phyloP scores from a whole-genome alignment of 1,139 yeast genomes.

The Sugiyamaella sp. region DNA sequence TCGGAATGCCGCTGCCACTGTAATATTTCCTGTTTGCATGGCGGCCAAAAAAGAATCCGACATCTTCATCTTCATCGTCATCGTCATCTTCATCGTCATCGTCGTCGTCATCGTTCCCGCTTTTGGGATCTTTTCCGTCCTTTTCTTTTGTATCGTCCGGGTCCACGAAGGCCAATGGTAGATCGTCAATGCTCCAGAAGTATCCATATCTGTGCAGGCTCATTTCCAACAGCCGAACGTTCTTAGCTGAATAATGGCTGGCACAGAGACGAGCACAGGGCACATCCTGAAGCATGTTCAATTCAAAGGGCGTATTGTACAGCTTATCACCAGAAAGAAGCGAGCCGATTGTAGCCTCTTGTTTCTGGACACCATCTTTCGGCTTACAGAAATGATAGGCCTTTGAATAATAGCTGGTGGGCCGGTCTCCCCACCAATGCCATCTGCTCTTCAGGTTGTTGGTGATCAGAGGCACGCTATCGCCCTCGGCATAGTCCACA shows the following conservation, averaged over 20 bases:
- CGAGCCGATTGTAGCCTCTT: slow-evolving; percentile 88
- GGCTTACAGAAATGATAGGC: slow-evolving; percentile 86
- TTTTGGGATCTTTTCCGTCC: background rate
- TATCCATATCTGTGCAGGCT: slow-evolving; percentile 80
- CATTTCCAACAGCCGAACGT: slow-evolving; percentile 71
- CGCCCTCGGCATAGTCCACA: slow-evolving; percentile 74
- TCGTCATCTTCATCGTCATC: slow-evolving; percentile 38
- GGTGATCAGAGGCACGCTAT: slow-evolving; percentile 73
- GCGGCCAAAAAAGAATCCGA: too few species aligned
- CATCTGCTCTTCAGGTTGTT: slow-evolving; percentile 70
- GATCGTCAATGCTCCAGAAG: slow-evolving; percentile 91
- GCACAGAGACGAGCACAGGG: slow-evolving; percentile 68
- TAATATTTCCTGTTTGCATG: too few species aligned
- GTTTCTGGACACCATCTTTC: slow-evolving; percentile 60
- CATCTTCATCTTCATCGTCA: slow-evolving; percentile 16
- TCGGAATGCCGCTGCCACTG: slow-evolving; percentile 78
- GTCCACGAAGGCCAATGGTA: slow-evolving; percentile 75
- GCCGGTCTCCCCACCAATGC: slow-evolving; percentile 33
- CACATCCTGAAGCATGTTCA: slow-evolving; percentile 73
- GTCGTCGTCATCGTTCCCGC: slow-evolving; percentile 5
- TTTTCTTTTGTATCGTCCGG: slow-evolving; percentile 32
- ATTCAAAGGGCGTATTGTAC: slow-evolving; percentile 84
- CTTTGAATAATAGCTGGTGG: slow-evolving; percentile 75
- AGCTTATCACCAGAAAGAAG: slow-evolving; percentile 94
- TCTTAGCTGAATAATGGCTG: slow-evolving; percentile 58